A percentile compares a stretch with the other conserved stretches of the same genome.
Evolutionary conservation across 2,329 filamentous ascomycete species (phyloP).

Genomic region (Sporothrix variecibatus): DNA sequence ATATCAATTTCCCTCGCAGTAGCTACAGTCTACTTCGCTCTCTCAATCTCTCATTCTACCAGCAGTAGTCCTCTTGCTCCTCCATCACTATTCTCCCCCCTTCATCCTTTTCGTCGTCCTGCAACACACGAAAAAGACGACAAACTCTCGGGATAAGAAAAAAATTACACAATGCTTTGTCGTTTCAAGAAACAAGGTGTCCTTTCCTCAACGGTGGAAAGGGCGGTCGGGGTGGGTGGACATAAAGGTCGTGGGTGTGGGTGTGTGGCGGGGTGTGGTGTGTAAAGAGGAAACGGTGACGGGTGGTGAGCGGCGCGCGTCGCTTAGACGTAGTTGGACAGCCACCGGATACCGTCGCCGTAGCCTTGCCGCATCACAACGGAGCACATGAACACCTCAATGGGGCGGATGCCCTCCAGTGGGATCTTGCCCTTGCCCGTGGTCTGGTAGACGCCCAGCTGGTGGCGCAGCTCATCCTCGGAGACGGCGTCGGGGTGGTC

Average conservation of each 20-base stretch:
- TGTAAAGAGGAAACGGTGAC: neutral
- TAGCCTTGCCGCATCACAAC: constrained; percentile 98
- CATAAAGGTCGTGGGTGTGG: neutral
- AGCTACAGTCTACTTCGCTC: constrained; percentile 6
- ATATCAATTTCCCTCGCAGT: constrained; percentile 14
- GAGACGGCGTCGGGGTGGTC: constrained; percentile 94
- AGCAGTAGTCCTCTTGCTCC: neutral
- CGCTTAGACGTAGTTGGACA: constrained; percentile 83
- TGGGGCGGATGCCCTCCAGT: constrained; percentile 83
- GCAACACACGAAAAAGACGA: neutral
- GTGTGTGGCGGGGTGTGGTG: neutral
- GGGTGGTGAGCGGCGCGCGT: neutral
- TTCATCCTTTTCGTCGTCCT: neutral
- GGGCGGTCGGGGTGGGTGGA: neutral
- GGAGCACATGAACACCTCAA: constrained; percentile 99
- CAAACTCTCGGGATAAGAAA: neutral
- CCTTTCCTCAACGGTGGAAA: neutral
- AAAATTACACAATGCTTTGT: constrained; percentile 4
- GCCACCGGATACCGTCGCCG: constrained; percentile 86
- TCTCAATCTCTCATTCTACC: neutral
- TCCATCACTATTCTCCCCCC: neutral
- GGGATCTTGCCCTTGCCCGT: constrained; percentile 95
- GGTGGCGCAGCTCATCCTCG: constrained; percentile 91
- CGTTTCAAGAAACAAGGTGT: constrained; percentile 13
- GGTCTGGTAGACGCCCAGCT: constrained; percentile 92